phyloP scores from a whole-genome alignment of 257 asterid genomes.

The Scutellaria minor region DNA sequence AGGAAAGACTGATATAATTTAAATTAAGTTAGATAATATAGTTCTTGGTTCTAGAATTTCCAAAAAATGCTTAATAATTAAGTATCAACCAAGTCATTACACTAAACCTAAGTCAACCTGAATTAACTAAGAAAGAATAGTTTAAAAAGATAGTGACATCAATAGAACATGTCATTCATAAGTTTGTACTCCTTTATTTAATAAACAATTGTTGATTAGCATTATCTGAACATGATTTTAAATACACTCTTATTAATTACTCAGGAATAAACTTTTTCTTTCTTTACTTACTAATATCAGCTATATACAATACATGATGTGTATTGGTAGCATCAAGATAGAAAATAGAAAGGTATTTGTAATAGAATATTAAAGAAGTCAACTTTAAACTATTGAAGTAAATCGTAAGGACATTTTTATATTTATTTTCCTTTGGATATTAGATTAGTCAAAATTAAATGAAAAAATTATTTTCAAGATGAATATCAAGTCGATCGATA shows the following conservation, averaged over 20 bases:
- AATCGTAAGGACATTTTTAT: no score
- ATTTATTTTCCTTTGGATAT: no score
- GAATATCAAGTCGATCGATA: no score
- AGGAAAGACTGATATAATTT: not conserved
- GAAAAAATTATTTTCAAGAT: not conserved
- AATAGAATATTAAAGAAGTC: not conserved
- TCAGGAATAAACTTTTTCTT: not conserved
- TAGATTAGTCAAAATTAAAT: no score
- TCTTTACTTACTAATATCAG: not conserved
- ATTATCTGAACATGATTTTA: conserved; percentile 19
- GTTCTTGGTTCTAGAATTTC: no score
- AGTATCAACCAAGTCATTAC: conserved; percentile 17
- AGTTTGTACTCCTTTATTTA: not conserved
- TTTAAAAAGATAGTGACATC: conserved; percentile 13
- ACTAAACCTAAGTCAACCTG: conserved; percentile 25
- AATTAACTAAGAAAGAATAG: not conserved
- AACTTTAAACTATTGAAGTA: not conserved
- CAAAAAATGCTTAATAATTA: conserved; percentile 17
- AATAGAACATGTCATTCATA: not conserved
- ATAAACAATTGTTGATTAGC: not conserved
- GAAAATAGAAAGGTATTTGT: no score
- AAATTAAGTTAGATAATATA: not conserved
- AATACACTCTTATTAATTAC: not conserved
- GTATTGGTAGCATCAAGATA: no score
- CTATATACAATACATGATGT: no score